Base-by-base conservation (phyloP, 2,329 filamentous ascomycete species). In the Bipolaris zeicola region DNA sequence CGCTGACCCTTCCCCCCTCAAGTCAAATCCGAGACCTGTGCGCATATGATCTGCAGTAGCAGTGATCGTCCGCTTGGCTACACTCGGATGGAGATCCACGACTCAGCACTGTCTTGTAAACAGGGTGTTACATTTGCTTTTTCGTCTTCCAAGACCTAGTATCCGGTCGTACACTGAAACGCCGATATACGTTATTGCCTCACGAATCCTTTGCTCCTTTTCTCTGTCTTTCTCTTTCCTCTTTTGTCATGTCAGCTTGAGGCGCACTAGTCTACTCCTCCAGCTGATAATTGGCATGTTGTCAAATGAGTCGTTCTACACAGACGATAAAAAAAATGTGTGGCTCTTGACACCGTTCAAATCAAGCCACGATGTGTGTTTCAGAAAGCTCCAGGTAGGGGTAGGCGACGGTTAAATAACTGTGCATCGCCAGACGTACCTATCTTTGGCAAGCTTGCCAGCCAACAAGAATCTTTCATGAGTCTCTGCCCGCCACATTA, bases 51-150 rank as follows among this genome's bases (percentile, higher is more conserved):
- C 38, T 47, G 24, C 43, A 38, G 47, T 28, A 47, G 28, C 26
- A 31, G 49, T 49, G 55, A 57, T 57, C 55, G 55, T 28, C 55
- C 54, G 54, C 43, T 38, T 47, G 50, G 38, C 49, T 43, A 48
- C 43, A 48, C 43, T 43, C 50, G 50, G 50, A 53, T 52, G 50
- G 54, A 39, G 49, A 57, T 57, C 43, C 50, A 57, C 50, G 43
- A 48, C 24, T 53, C 50, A 56, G 24, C 31, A 31, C 20, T 37
- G 26, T 48, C 49, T 41, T 49, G 24, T 38, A 33, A 53, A 48
- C 50, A 48, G 28, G 50, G 49, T 52, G 33, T 26, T 33, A 14
- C 41, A 18, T 24, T 52, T 52, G 49, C 49, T 52, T 52, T 43
- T 57, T 48, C 24, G 24, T 11, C 38, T 8, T 38, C 14, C 31